Evolutionary conservation across 805 yeast species (phyloP), one percentile per base, ranked within the genome.

Genomic region (Spathaspora girioi): DNA sequence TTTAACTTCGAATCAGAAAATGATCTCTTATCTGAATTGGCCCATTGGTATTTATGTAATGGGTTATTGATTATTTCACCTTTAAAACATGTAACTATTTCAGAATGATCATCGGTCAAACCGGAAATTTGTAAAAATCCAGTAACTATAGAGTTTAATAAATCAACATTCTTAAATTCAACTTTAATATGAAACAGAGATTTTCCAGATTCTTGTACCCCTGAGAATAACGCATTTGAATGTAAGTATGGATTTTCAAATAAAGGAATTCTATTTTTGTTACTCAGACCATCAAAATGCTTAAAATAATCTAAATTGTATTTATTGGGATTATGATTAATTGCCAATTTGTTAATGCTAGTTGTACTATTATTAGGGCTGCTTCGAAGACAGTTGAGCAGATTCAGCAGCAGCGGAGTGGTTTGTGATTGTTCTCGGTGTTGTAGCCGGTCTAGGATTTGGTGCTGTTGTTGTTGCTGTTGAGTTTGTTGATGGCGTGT

Each of bases 51-150:
- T 14, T 59, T 53, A 47, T 60, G 59, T 38, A 68, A 57, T 59
- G 80, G 62, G 71, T 78, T 54, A 55, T 87, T 85, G 46, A 86
- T 76, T 56, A 86, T 84, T 59, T 86, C 90, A 3, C 87, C 89
- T 57, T 79, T 82, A 69, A 86, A 86, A 58, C 84, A 86, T 7
- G 92, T 86, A n/a, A 83, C 78, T 55, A 86, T 78, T 50, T 80
- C 79, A 1, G 88, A 86, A 54, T 82, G 77, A 43, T 78, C 71
- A 41, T 77, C 83, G 0, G 89, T 84, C 47, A 86, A 73, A 2
- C 89, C 89, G 45, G 80, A 76, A 52, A 86, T 86, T 52, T 81
- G 81, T 46, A 86, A 69, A 55, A 82, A 84, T 4, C 92, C 92
- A 20, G 86, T 66, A 2, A 73, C 66, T 14, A 67, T 56, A 11